Percentiles rank a stretch among this genome's conserved stretches.
These are phyloP conservation scores for Phyllostachys edulis DNA, from an alignment of 176 grass and related monocot species.

Conservation along the genomic window DNA sequence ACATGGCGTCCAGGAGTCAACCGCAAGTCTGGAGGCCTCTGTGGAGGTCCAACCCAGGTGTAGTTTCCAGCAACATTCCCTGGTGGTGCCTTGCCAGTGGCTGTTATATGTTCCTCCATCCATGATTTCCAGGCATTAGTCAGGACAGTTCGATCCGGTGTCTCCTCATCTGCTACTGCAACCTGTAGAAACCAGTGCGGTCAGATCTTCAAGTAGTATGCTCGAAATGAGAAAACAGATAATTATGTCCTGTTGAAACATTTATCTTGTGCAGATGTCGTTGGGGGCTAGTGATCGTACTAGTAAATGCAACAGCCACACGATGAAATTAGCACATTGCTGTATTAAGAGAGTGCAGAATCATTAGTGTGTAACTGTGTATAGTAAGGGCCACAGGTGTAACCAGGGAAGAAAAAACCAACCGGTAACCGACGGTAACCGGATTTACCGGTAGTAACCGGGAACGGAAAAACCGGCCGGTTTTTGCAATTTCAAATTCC, in stretches of 20 bases:
- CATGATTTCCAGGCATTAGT: conserved; percentile 79
- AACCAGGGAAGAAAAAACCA: too few relatives aligned
- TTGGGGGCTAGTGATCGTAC: not conserved
- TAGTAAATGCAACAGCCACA: not conserved
- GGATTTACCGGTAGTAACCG: too few relatives aligned
- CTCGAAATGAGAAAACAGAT: not conserved
- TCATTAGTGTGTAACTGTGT: not conserved
- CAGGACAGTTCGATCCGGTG: conserved; percentile 47
- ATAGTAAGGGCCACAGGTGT: not conserved
- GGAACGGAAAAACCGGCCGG: too few relatives aligned
- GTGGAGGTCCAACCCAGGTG: conserved; percentile 65
- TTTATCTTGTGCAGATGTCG: not conserved
- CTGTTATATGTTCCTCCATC: conserved; percentile 83
- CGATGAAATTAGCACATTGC: not conserved
- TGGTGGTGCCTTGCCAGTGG: conserved; percentile 73
- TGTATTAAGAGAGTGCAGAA: not conserved
- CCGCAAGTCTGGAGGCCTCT: conserved; percentile 57
- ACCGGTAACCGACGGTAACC: too few relatives aligned
- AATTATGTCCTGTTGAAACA: not conserved
- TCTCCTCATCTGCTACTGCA: conserved; percentile 52
- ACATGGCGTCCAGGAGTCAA: conserved; percentile 89
- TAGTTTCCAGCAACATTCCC: conserved; percentile 78
- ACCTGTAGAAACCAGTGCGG: conserved; percentile 26
- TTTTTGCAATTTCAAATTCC: too few relatives aligned
- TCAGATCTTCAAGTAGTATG: not conserved